Conservation (phyloP, 306 rosid species). For the Vicia villosa region DNA sequence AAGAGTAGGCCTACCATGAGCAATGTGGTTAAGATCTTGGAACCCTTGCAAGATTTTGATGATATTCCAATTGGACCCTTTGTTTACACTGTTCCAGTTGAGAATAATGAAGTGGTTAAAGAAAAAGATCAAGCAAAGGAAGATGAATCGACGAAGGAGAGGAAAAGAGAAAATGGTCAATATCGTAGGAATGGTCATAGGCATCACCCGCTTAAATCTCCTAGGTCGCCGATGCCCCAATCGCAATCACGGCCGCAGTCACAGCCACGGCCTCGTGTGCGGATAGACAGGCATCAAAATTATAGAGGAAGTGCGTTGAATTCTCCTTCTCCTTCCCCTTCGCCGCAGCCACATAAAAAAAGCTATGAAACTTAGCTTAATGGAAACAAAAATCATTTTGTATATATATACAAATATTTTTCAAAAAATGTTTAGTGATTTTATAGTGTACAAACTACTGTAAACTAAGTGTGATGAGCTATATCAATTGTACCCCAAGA, state of each 20-base stretch:
- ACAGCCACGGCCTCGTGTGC: background rate
- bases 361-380: constrained; percentile 33
- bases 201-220: constrained; percentile 41
- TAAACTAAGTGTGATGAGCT: constrained; percentile 23
- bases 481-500: constrained; percentile 10
- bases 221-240: constrained; percentile 47
- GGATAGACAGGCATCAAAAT: constrained; percentile 34
- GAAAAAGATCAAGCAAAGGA: constrained; percentile 40
- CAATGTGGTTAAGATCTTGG: constrained; percentile 63
- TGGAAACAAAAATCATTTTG: constrained; percentile 2
- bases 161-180: constrained; percentile 38
- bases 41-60: constrained; percentile 69
- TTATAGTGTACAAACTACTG: constrained; percentile 1
- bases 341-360: constrained; percentile 27
- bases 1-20: constrained; percentile 74
- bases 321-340: background rate
- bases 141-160: constrained; percentile 28
- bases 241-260: background rate
- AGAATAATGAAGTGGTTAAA: constrained; percentile 12
- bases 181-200: constrained; percentile 32
- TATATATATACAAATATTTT: constrained; percentile 54
- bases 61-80: constrained; percentile 70
- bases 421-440: constrained; percentile 15
- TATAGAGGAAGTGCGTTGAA: constrained; percentile 21
- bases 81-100: constrained; percentile 63